Percentiles rank a stretch among this genome's conserved stretches.
Conservation (phyloP, 441 rosid species). For the Rhodomyrtus psidioides region DNA sequence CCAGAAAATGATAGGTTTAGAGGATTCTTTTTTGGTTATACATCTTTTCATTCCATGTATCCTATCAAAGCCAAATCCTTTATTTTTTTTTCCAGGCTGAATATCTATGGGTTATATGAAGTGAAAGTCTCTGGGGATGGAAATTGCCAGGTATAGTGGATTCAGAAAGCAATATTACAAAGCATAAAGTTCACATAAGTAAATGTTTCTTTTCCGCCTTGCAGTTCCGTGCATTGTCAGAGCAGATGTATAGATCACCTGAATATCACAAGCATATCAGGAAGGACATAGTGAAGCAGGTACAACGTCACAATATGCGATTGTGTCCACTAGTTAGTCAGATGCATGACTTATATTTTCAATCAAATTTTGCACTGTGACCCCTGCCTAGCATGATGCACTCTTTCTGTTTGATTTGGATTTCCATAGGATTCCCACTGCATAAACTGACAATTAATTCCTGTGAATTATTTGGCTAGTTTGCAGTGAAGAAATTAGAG, state of each 20-base stretch:
- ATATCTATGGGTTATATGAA: conserved; percentile 73
- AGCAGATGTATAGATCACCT: conserved; percentile 78
- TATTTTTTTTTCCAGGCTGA: conserved; percentile 38
- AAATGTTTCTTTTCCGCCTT: not conserved
- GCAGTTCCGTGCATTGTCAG: conserved; percentile 96
- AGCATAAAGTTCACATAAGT: not conserved
- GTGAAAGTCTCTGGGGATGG: conserved; percentile 95
- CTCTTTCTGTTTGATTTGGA: not conserved
- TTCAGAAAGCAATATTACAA: not conserved
- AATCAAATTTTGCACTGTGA: not conserved
- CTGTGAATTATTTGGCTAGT: not conserved
- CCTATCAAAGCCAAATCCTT: not conserved
- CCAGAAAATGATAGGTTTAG: not conserved
- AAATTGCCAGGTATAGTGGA: conserved; percentile 74
- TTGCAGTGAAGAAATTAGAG: not conserved
- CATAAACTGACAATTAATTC: not conserved
- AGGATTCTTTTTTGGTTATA: not conserved
- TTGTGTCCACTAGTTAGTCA: not conserved
- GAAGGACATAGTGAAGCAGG: conserved; percentile 83
- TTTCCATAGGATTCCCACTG: not conserved
- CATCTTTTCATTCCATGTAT: not conserved
- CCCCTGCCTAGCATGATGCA: not conserved
- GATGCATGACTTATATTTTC: not conserved
- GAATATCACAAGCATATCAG: conserved; percentile 90
- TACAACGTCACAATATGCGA: conserved; percentile 10